Evolutionary conservation across 129 eudicot species (phyloP), one percentile per base, ranked within the genome.

Genomic region (Flaveria sonorensis): DNA sequence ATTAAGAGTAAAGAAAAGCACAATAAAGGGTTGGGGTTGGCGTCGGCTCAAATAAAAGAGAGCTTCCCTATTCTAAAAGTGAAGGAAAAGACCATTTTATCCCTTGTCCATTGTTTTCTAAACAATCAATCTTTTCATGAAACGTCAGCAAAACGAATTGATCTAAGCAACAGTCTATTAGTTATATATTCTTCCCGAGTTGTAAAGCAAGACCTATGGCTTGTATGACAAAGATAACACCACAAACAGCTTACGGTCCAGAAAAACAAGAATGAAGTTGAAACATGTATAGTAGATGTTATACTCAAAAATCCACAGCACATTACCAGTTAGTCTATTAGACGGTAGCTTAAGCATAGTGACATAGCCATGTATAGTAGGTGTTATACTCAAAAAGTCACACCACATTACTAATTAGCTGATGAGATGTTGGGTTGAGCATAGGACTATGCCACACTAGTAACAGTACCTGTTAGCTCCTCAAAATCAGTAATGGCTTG

Each of bases 401-500:
- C 40, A 36, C 40, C 40, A 36, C 40, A 36, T 36, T 6, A 36
- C 40, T 7, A 36, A 36, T 36, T 36, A 36, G 40, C 40, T 6
- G 40, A 36, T 36, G 40, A 36, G 40, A 36, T 36, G 40, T 36
- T 21, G 64, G 64, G 15, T 20, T 57, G 20, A 8, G 28, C 32
- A 57, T 57, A 59, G 32, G 64, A 9, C 64, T 3, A 57, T 21
- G 32, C 11, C 64, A 21, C 32, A 21, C 56, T 68, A 19, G 19
- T 14, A 43, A 42, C 20, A 45, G 46, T 24, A 8, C 40, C 40
- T 36, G 19, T 28, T 32, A 63, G 30, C 46, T 30, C 21, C 69
- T 63, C 69, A 28, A 63, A 14, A 63, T 63, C 69, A 16, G 16
- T 7, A 43, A 32, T n/a, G 1, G 69, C 69, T 63, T 63, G 69